phyloP scores from a whole-genome alignment of 441 rosid genomes.

The Erodium trifolium region DNA sequence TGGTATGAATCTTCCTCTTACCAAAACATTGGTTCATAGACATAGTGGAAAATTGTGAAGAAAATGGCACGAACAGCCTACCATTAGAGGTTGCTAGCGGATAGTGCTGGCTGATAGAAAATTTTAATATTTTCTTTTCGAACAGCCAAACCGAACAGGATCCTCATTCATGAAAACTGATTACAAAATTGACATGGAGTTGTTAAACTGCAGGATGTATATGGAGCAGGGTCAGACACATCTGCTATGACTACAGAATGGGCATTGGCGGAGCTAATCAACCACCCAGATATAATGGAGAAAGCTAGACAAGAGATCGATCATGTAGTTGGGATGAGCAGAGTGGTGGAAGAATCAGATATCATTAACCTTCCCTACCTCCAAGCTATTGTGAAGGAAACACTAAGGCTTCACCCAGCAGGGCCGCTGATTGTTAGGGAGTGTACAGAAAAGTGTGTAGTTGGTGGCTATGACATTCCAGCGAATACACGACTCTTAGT shows the following conservation, averaged over 20 bases:
- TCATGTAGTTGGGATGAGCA: slow-evolving; percentile 26
- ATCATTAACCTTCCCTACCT: slow-evolving; percentile 35
- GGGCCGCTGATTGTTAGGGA: slow-evolving; percentile 37
- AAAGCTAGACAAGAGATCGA: slow-evolving; percentile 41
- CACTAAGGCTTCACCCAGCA: slow-evolving; percentile 39
- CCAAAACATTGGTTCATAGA: neutral
- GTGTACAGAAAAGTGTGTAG: slow-evolving; percentile 25
- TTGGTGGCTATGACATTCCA: slow-evolving; percentile 38
- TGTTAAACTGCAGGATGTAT: slow-evolving; percentile 28
- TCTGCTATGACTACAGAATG: slow-evolving; percentile 39
- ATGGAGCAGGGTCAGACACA: slow-evolving; percentile 45
- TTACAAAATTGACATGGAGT: neutral
- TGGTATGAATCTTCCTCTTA: slow-evolving; percentile 30
- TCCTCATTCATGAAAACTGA: no score
- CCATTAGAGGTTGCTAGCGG: no score
- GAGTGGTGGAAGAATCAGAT: slow-evolving; percentile 39
- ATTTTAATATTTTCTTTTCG: no score
- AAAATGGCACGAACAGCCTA: no score
- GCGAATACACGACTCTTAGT: slow-evolving; percentile 34
- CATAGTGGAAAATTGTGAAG: no score
- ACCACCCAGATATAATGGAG: slow-evolving; percentile 30
- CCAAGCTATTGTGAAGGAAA: slow-evolving; percentile 38
- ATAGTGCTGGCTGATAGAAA: no score
- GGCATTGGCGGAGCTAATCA: slow-evolving; percentile 43
- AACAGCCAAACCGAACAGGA: no score